Evolutionary conservation across 805 yeast genomes (phyloP).

Genomic region (Ogataea parapolymorpha): DNA sequence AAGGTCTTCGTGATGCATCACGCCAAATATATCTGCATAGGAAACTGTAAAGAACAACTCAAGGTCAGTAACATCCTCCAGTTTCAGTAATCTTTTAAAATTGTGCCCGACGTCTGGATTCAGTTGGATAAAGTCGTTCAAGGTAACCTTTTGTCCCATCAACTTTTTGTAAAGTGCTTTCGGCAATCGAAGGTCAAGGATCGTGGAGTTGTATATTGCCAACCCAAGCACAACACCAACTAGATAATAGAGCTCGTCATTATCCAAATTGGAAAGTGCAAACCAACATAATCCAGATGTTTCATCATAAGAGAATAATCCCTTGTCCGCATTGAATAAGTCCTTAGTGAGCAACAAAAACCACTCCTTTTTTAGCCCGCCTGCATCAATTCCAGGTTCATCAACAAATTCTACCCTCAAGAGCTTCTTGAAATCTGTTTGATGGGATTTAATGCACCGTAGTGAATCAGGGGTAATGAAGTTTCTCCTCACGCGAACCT

Average conservation of each 20-base stretch:
- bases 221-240: slow-evolving; percentile 87
- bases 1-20: slow-evolving; percentile 44
- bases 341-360: slow-evolving; percentile 69
- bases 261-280: slow-evolving; percentile 42
- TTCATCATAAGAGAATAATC: slow-evolving; percentile 62
- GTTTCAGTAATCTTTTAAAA: slow-evolving; percentile 44
- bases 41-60: slow-evolving; percentile 60
- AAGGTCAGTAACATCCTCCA: slow-evolving; percentile 45
- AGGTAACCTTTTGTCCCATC: slow-evolving; percentile 48
- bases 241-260: slow-evolving; percentile 59
- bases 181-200: slow-evolving; percentile 78
- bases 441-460: slow-evolving; percentile 52
- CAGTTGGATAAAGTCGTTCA: slow-evolving; percentile 65
- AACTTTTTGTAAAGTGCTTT: slow-evolving; percentile 72
- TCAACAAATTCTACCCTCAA: slow-evolving; percentile 74
- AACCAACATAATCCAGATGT: slow-evolving; percentile 81
- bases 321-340: slow-evolving; percentile 64
- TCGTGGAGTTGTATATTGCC: slow-evolving; percentile 88
- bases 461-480: slow-evolving; percentile 74
- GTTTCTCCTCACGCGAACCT: slow-evolving; percentile 64
- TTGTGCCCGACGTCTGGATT: slow-evolving; percentile 65
- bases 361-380: slow-evolving; percentile 95
- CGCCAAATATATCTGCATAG: slow-evolving; percentile 48
- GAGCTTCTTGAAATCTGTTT: slow-evolving; percentile 65
- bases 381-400: slow-evolving; percentile 95